Base-by-base conservation (phyloP, 495 filamentous ascomycete genomes). In the Podospora tetraspora region DNA sequence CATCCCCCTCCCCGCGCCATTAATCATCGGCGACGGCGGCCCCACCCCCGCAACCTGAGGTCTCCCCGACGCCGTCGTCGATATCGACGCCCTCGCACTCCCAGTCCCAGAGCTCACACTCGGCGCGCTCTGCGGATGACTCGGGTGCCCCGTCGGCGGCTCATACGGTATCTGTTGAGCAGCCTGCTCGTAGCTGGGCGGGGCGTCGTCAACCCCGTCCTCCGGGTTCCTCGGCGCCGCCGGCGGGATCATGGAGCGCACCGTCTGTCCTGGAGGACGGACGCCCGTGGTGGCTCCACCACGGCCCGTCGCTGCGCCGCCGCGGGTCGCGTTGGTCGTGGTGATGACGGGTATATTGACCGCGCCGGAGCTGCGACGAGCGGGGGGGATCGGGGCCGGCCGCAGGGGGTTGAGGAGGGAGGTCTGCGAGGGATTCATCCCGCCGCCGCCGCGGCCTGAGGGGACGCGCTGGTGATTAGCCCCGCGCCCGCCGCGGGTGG, bases 181-280 rank as follows among this genome's bases (percentile, higher is more conserved):
- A 9, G 91, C 90, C 80, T 94, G 90, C 78, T 95, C 92, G 74
- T 96, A 96, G 16, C 86, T 88, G 7, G 92, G 92, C 12, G 91
- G 92, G 3, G 90, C 88, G 1, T 84, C 87, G 61, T 89, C 86
- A 3, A 86, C 82, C 7, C 80, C 84, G n/a, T 83, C 80, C 22
- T 84, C 80, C 21, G 78, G 24, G 78, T 72, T 59, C 69, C 58
- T 59, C 76, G 61, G 64, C 63, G 24, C n/a, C 62, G 62, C 62
- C 61, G 75, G 79, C 64, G 81, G 82, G 2, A 84, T 76, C 21
- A 84, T 72, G 9, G 81, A 79, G 22, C 82, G 78, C 22, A 84
- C 81, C 16, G 75, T 76, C 64, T 83, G 82, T 30, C 69, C 43
- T 1, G 73, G 66, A n/a, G 71, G 66, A 3, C 73, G 70, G 30